phyloP scores from a whole-genome alignment of 202 grass and related monocot genomes.

The Setaria viridis region DNA sequence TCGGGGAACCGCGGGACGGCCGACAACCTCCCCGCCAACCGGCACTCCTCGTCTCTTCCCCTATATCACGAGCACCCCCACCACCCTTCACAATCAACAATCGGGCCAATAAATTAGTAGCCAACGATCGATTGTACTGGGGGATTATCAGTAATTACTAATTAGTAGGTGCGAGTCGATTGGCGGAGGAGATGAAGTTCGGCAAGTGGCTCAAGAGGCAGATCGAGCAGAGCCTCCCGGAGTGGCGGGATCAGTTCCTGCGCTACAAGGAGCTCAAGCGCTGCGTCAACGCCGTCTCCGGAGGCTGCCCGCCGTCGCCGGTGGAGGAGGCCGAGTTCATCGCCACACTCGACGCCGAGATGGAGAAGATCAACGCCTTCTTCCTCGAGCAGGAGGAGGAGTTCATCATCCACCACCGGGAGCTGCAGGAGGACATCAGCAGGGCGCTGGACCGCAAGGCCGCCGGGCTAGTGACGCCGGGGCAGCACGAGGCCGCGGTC shows the following conservation, averaged over 20 bases:
- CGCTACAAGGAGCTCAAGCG: conserved; percentile 95
- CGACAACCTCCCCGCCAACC: neutral
- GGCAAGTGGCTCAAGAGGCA: conserved; percentile 81
- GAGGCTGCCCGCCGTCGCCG: conserved; percentile 42
- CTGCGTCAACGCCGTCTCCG: conserved; percentile 54
- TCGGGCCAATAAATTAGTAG: no score
- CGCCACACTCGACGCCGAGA: conserved; percentile 58
- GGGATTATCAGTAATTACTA: neutral
- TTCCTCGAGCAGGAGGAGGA: conserved; percentile 96
- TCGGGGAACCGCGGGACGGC: conserved; percentile 24
- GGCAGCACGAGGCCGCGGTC: conserved; percentile 54
- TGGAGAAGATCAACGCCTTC: conserved; percentile 82
- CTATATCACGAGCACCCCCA: conserved; percentile 50
- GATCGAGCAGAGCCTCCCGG: conserved; percentile 79
- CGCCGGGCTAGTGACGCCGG: conserved; percentile 1
- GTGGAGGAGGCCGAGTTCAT: conserved; percentile 67
- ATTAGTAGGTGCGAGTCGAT: neutral
- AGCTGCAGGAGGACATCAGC: conserved; percentile 70
- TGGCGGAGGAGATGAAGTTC: conserved; percentile 51
- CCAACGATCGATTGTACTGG: neutral
- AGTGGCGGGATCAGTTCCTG: conserved; percentile 78
- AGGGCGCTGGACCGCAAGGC: conserved; percentile 25
- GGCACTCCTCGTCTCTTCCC: no score
- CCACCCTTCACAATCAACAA: neutral
- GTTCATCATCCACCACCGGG: conserved; percentile 76